Evolutionary conservation across 192 early-diverging fungal species (phyloP), one percentile per base, ranked within the genome.

Genomic region (Coemansia sp.): DNA sequence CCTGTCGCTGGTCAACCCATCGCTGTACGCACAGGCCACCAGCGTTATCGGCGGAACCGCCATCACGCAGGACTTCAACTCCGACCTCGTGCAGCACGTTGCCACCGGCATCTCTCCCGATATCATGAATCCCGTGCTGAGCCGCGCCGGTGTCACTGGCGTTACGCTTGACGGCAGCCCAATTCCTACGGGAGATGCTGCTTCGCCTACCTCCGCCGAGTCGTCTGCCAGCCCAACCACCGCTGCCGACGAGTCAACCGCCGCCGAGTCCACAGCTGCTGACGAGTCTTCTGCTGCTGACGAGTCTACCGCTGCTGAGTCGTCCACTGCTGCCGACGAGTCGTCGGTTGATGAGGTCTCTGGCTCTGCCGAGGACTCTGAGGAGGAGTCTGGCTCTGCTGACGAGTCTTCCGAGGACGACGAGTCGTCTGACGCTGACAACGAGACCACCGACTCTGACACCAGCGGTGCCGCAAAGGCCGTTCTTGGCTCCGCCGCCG

Each of bases 31-130:
- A 6, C 56, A 65, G 65, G 78, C 78, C 55, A 80, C 78, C 41
- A 63, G 65, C 21, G 69, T 75, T 41, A 71, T 80, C 39, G 78
- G 78, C 66, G 78, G 78, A 26, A 68, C 72, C 59, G 39, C 42
- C 61, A 65, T 80, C 52, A 72, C 72, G 16, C 65, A 68, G 51
- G 56, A 52, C 9, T 80, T 66, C 48, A 60, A 80, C 69, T 41
- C 48, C 49, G 42, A 62, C 40, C 63, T 80, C 15, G 63, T 80
- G 58, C 78, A 80, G 73, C 66, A 75, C 39, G 78, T 80, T 12
- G 78, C 78, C 46, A 80, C 78, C 54, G 73, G 72, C 55, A 72
- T 80, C 52, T 36, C 69, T 48, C 73, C 78, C 46, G 78, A 62
- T 54, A 66, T 80, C 52, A 72, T 80, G 72, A 80, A 80, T 69